Base-by-base conservation (phyloP, 2,329 filamentous ascomycete genomes). In the Phyllosticta capitalensis region DNA sequence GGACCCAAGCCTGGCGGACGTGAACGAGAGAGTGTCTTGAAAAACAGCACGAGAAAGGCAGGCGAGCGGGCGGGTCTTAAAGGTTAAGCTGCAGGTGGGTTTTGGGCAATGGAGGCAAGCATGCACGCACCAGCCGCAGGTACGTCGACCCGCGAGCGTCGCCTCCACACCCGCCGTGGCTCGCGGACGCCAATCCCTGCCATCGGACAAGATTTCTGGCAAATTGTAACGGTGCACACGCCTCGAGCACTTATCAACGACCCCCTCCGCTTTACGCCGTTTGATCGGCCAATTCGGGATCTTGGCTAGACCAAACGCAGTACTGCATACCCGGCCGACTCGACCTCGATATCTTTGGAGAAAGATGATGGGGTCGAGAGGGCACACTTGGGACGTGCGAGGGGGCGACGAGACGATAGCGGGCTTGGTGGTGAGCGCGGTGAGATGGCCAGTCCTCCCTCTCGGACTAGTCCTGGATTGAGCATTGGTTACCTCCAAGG, bases 61-160 rank as follows among this genome's bases (percentile, higher is more conserved):
- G 17, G 45, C 55, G 55, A 48, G n/a, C 48, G 55, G 55, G 26
- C 45, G 21, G 26, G 55, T 56, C 54, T 56, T 56, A 56, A 52
- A 45, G 38, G 38, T 45, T n/a, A 45, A 45, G 14, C 17, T 45
- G 38, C 38, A n/a, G 21, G 54, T 55, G 30, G 54, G 33, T 24
- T 26, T 26, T 55, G 54, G 38, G 54, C 54, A 55, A 24, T 45
- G 54, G 33, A 12, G 19, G 24, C 54, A 55, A 49, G 54, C 54
- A 19, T 49, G 52, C 52, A 54, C 24, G 52, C 38, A 45, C 38
- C 38, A 45, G 38, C 38, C 38, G 22, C 52, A 54, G 19, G 54
- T 45, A 48, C 14, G 53, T 38, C 53, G 20, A 54, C 14, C 20
- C 30, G 19, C 38, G 54, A 24, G 21, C 9, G 33, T 17, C 19